Evolutionary conservation across 2,329 filamentous ascomycete genomes (phyloP).

Genomic region (Penicillium capsulatum): DNA sequence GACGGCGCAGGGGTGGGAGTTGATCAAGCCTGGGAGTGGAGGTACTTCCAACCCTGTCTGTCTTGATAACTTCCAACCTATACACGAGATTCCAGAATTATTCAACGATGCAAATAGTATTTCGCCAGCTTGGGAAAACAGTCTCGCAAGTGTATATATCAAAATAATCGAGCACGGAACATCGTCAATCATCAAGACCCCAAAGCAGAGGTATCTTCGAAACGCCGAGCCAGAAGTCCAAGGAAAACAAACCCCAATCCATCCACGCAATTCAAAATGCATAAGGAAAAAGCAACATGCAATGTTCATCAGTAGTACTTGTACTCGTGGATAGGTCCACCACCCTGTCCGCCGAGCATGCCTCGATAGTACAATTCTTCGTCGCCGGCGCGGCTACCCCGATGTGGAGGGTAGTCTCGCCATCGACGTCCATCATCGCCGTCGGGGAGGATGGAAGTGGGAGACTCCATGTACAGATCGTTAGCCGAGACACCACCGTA

Average conservation of each 20-base stretch:
- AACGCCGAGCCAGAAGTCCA: conserved; percentile 13
- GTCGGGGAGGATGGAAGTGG: conserved; percentile 21
- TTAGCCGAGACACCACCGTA: conserved; percentile 20
- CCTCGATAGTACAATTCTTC: conserved; percentile 43
- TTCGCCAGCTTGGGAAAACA: too few relatives aligned
- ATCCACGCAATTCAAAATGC: background rate
- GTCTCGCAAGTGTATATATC: conserved; percentile 1
- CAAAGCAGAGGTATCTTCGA: conserved; percentile 18
- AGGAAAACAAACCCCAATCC: conserved; percentile 2
- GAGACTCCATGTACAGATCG: conserved; percentile 26
- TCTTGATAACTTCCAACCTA: too few relatives aligned
- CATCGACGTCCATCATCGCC: conserved; percentile 30
- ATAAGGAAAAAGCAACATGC: conserved; percentile 2
- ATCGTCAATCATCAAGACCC: conserved; percentile 12
- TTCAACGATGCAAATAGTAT: too few relatives aligned
- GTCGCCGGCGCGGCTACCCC: conserved; percentile 29
- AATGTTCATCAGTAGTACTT: conserved; percentile 26
- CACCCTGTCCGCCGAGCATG: conserved; percentile 28
- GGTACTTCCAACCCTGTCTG: too few relatives aligned
- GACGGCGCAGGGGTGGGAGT: conserved; percentile 4
- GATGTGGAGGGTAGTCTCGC: conserved; percentile 23
- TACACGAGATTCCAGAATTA: too few relatives aligned
- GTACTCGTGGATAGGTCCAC: conserved; percentile 26
- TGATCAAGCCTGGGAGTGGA: too few relatives aligned
- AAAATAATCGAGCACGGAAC: conserved; percentile 7